Evolutionary conservation across 148 eudicot species (phyloP).

Genomic region (Camellia japonica): DNA sequence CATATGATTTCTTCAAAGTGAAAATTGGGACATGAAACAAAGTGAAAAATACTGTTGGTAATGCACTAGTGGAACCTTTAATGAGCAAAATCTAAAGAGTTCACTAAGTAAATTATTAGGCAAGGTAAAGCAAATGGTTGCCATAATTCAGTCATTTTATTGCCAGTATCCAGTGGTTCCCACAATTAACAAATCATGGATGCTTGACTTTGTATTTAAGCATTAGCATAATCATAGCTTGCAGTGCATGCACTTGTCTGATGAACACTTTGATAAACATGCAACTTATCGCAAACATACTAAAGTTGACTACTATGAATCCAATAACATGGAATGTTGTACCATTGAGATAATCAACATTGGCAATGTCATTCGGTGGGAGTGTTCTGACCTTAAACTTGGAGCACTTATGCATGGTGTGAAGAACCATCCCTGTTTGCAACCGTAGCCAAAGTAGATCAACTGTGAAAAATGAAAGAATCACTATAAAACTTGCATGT

Average conservation of each 20-base stretch:
- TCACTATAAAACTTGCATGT: not conserved
- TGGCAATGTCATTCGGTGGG: not conserved
- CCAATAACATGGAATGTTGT: not conserved
- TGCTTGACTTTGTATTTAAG: not conserved
- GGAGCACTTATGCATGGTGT: conserved; percentile 84
- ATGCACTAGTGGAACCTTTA: not conserved
- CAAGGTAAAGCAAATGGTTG: not conserved
- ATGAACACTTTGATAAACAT: not conserved
- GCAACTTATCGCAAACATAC: too few relatives aligned
- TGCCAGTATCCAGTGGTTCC: not conserved
- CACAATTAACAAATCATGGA: not conserved
- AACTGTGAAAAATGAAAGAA: conserved; percentile 36
- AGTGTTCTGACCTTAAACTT: conserved; percentile 59
- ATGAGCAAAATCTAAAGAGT: not conserved
- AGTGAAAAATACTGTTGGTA: not conserved
- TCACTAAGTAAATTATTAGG: not conserved
- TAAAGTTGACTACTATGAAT: not conserved
- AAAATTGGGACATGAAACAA: not conserved
- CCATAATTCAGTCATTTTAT: not conserved
- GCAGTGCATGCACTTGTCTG: not conserved
- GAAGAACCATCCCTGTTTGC: conserved; percentile 92
- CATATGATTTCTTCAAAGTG: conserved; percentile 1
- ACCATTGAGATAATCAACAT: not conserved
- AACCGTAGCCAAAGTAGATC: conserved; percentile 86
- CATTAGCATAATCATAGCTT: not conserved